Conservation (phyloP, 495 filamentous ascomycete species). For the Daldinia childiae region DNA sequence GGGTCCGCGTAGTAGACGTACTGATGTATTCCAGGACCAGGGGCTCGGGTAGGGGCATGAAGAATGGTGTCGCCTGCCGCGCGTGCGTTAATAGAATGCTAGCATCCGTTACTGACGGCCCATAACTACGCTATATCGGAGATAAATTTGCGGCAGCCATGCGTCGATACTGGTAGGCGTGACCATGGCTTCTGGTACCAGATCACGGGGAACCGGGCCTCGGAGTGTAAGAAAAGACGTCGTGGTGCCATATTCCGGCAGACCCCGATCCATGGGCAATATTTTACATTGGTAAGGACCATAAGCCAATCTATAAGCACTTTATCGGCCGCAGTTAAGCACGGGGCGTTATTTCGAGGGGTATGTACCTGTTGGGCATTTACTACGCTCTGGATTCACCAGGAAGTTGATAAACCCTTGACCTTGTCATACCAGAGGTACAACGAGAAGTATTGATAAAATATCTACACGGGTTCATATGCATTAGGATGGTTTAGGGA, state of each 20-base stretch:
- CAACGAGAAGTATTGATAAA: background rate
- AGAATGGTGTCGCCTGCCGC: constrained; percentile 15
- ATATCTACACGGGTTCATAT: background rate
- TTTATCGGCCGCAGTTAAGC: background rate
- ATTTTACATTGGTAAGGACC: background rate
- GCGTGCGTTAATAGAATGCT: constrained; percentile 6
- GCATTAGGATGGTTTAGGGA: background rate
- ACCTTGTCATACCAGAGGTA: background rate
- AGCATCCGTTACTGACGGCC: constrained; percentile 9
- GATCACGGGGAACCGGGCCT: constrained; percentile 14
- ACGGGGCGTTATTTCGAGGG: background rate
- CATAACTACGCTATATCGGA: constrained; percentile 21
- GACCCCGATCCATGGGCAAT: background rate
- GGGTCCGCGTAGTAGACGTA: constrained; percentile 8
- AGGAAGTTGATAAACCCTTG: background rate
- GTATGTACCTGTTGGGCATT: background rate
- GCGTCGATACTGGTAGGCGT: constrained; percentile 1
- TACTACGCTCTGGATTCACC: background rate
- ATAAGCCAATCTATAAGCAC: background rate
- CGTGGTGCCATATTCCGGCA: background rate
- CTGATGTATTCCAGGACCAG: constrained; percentile 9
- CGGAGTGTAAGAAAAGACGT: background rate
- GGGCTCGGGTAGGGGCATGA: constrained; percentile 16
- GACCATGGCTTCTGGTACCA: constrained; percentile 10
- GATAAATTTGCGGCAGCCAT: constrained; percentile 32